Evolutionary conservation across 208 protist species (phyloP).

Genomic region (Phytomonas serpens): DNA sequence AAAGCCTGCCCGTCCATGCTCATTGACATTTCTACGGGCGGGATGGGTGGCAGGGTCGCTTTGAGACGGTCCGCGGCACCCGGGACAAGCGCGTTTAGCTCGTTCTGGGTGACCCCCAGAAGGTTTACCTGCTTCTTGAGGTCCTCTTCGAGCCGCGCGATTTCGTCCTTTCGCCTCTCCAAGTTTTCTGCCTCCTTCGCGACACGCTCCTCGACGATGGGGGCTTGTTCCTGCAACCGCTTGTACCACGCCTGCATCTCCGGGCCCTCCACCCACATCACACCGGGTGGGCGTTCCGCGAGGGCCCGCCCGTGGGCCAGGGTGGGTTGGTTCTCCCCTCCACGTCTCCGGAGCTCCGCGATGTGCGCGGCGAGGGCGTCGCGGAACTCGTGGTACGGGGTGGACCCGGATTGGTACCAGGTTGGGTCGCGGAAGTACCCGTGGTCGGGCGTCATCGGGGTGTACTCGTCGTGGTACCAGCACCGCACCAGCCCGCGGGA

Average conservation of each 20-base stretch:
- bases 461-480: slow-evolving; percentile 86
- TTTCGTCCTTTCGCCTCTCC: slow-evolving; percentile 18
- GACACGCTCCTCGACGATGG: slow-evolving; percentile 25
- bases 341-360: slow-evolving; percentile 36
- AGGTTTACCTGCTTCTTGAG: slow-evolving; percentile 31
- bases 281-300: slow-evolving; percentile 32
- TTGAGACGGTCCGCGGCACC: slow-evolving; percentile 24
- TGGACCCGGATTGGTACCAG: slow-evolving; percentile 69
- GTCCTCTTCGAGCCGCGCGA: slow-evolving; percentile 43
- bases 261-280: slow-evolving; percentile 22
- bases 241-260: slow-evolving; percentile 28
- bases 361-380: slow-evolving; percentile 35
- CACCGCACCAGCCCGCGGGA: slow-evolving; percentile 58
- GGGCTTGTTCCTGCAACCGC: slow-evolving; percentile 34
- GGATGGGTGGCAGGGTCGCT: slow-evolving; percentile 13
- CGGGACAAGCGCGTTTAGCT: slow-evolving; percentile 35
- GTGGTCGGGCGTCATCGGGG: slow-evolving; percentile 41
- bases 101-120: slow-evolving; percentile 32
- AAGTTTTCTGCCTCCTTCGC: slow-evolving; percentile 23
- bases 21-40: slow-evolving; percentile 14
- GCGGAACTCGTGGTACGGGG: slow-evolving; percentile 75
- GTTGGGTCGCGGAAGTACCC: slow-evolving; percentile 48
- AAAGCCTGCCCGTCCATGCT: slow-evolving; percentile 6
- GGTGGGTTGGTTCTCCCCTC: slow-evolving; percentile 20
- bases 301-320: slow-evolving; percentile 34